These are phyloP conservation scores for Trichomonas tenax DNA, from an alignment of 208 protist genomes.

Conservation along the genomic window DNA sequence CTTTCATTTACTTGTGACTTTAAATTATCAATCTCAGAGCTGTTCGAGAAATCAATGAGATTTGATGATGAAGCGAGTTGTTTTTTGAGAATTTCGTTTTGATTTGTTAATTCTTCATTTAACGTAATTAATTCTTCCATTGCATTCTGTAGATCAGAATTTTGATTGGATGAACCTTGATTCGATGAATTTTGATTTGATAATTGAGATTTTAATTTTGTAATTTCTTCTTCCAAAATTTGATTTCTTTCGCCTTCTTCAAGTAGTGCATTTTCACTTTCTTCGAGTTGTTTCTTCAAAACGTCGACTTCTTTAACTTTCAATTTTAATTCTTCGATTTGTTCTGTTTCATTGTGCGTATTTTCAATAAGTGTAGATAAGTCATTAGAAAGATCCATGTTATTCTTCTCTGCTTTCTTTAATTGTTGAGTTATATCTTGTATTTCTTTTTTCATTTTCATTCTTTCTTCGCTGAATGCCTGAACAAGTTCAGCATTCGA, in stretches of 20 bases:
- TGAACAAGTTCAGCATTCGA: neutral
- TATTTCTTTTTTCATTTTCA: neutral
- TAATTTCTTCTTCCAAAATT: neutral
- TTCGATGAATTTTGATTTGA: neutral
- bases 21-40: neutral
- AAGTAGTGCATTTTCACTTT: neutral
- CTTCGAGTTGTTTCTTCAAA: neutral
- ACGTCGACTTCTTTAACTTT: neutral
- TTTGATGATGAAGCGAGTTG: neutral
- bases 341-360: neutral
- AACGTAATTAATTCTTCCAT: neutral
- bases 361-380: neutral
- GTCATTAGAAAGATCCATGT: neutral
- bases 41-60: too few species aligned
- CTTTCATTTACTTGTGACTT: neutral
- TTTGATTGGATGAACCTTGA: neutral
- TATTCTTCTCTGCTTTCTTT: neutral
- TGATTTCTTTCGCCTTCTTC: neutral
- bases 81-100: neutral
- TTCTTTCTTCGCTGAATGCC: neutral
- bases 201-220: neutral
- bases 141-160: neutral
- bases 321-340: neutral
- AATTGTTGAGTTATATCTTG: neutral
- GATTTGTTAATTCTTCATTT: neutral